phyloP scores from a whole-genome alignment of 495 filamentous ascomycete species.

The Pyrenopolyporus hunteri region DNA sequence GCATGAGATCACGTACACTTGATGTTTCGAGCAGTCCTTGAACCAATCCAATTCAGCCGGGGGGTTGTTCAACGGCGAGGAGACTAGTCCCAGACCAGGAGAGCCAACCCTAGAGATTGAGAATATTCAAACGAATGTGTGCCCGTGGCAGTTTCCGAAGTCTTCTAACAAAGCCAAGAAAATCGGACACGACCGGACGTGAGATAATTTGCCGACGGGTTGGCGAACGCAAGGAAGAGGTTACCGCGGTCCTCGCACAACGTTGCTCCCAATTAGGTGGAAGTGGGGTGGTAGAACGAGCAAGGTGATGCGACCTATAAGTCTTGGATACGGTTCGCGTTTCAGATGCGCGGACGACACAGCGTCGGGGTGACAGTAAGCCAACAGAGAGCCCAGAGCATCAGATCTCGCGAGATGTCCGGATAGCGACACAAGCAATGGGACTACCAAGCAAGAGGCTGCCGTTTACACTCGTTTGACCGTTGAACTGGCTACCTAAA shows the following conservation, averaged over 20 bases:
- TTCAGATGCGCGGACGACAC: conserved; percentile 40
- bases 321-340: conserved; percentile 42
- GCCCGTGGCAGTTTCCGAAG: conserved; percentile 18
- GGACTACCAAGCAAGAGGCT: conserved; percentile 46
- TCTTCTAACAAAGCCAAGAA: conserved; percentile 25
- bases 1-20: conserved; percentile 48
- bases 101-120: conserved; percentile 18
- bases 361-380: conserved; percentile 21
- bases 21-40: conserved; percentile 45
- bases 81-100: conserved; percentile 21
- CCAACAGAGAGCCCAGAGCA: conserved; percentile 15
- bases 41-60: conserved; percentile 25
- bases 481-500: not conserved
- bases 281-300: conserved; percentile 32
- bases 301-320: conserved; percentile 32
- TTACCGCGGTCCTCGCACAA: conserved; percentile 30
- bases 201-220: conserved; percentile 27
- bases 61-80: conserved; percentile 14
- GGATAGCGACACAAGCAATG: not conserved
- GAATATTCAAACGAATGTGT: conserved; percentile 30
- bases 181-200: conserved; percentile 16
- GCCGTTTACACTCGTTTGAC: conserved; percentile 10
- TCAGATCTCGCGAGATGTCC: conserved; percentile 36
- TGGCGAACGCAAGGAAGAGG: conserved; percentile 26
- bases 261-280: conserved; percentile 26